A percentile compares a stretch with the other conserved stretches of the same genome.
These are phyloP conservation scores for Coniochaeta sp. DNA, from an alignment of 2,329 filamentous ascomycete genomes.

Conservation along the genomic window DNA sequence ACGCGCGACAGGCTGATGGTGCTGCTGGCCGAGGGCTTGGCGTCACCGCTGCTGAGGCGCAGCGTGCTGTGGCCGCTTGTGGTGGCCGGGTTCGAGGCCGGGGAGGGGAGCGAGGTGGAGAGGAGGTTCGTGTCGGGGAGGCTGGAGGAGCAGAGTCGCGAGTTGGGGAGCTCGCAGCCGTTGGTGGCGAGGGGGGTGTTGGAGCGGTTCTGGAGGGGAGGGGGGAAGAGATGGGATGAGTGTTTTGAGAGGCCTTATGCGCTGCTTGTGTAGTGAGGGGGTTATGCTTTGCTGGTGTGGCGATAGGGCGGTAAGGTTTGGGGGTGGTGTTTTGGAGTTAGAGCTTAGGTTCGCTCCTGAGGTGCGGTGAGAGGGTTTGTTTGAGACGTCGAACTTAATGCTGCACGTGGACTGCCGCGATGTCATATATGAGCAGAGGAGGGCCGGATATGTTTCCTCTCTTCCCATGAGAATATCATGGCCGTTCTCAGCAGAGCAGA, in stretches of 20 bases:
- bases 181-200: conserved; percentile 12
- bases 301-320: too few species aligned
- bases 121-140: conserved; percentile 9
- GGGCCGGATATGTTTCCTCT: too few species aligned
- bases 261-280: conserved; percentile 4
- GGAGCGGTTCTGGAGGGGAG: conserved; percentile 9
- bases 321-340: too few species aligned
- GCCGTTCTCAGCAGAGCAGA: too few species aligned
- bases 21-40: conserved; percentile 4
- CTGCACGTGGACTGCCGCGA: too few species aligned
- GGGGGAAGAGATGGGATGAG: conserved; percentile 11
- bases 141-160: conserved; percentile 10
- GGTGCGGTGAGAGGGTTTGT: too few species aligned
- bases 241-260: conserved; percentile 9
- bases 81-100: conserved; percentile 15
- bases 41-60: conserved; percentile 10
- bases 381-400: too few species aligned
- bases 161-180: conserved; percentile 12
- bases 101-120: conserved; percentile 5
- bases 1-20: conserved; percentile 5
- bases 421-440: too few species aligned
- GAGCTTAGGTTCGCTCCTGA: too few species aligned
- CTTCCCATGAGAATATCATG: too few species aligned
- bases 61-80: conserved; percentile 18
- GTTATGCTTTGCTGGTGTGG: neutral